A percentile compares a stretch with the other conserved stretches of the same genome.
Conservation (phyloP, 257 asterid species). For the Solanum ahanhuiri region DNA sequence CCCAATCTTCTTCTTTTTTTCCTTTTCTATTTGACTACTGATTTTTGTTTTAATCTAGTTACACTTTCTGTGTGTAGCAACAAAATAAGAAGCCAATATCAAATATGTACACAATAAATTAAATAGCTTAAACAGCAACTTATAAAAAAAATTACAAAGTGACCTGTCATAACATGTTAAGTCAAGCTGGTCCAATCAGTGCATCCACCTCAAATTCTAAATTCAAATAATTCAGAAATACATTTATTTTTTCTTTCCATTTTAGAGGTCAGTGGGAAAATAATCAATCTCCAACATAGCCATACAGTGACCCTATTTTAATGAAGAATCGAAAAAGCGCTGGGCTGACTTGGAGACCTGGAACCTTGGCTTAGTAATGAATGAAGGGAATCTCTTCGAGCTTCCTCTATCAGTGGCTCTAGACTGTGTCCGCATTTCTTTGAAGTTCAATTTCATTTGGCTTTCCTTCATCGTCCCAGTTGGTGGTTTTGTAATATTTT, state of each 20-base stretch:
- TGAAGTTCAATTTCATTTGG: background rate
- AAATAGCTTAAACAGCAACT: background rate
- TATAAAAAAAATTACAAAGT: background rate
- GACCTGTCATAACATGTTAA: background rate
- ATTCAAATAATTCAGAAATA: background rate
- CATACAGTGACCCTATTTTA: background rate
- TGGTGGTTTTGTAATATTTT: constrained; percentile 26
- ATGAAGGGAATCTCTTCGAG: background rate
- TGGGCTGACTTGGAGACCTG: background rate
- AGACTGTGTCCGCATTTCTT: background rate
- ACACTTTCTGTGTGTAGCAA: background rate
- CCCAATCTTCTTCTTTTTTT: background rate
- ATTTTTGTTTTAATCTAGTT: background rate
- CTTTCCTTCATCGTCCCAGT: constrained; percentile 34
- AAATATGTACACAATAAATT: background rate
- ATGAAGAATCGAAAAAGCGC: background rate
- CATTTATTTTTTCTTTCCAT: background rate
- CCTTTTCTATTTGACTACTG: background rate
- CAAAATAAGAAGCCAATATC: background rate
- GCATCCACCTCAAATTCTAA: background rate
- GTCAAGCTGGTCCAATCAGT: background rate
- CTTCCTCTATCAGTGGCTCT: background rate
- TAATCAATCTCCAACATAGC: background rate
- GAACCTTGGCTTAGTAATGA: background rate
- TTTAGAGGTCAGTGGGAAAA: background rate